Percentiles rank a stretch among this genome's conserved stretches.
Evolutionary conservation across 2,329 filamentous ascomycete genomes (phyloP).

Genomic region (Neurospora crassa): DNA sequence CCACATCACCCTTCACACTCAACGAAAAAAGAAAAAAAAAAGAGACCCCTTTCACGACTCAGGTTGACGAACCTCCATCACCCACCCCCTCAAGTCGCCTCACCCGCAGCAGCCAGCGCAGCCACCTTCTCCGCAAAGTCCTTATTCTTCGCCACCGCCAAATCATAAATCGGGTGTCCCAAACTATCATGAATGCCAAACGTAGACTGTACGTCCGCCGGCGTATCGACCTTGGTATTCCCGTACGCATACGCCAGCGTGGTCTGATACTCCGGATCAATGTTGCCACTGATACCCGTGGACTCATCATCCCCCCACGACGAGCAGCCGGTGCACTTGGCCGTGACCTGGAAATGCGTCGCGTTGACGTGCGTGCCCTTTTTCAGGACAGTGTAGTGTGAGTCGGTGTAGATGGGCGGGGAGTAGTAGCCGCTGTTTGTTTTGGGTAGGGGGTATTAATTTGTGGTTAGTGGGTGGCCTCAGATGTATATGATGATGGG

Average conservation of each 20-base stretch:
- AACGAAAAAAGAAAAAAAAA: too few species aligned
- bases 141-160: constrained; percentile 13
- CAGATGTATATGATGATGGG: not conserved
- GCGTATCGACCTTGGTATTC: constrained; percentile 27
- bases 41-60: not conserved
- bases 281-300: constrained; percentile 23
- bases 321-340: constrained; percentile 32
- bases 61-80: not conserved
- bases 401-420: constrained; percentile 21
- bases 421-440: constrained; percentile 27
- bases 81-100: not conserved
- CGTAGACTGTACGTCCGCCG: constrained; percentile 23
- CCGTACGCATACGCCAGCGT: constrained; percentile 32
- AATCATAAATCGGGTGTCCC: constrained; percentile 23
- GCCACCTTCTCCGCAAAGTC: constrained; percentile 15
- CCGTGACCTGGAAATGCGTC: constrained; percentile 31
- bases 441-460: not conserved
- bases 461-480: not conserved
- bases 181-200: constrained; percentile 35
- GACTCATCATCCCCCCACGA: constrained; percentile 31
- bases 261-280: constrained; percentile 28
- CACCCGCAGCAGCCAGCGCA: constrained; percentile 1
- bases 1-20: too few species aligned
- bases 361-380: constrained; percentile 29
- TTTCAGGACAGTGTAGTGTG: constrained; percentile 24